Conservation (phyloP, 495 filamentous ascomycete genomes). For the Penicillium parvum region DNA sequence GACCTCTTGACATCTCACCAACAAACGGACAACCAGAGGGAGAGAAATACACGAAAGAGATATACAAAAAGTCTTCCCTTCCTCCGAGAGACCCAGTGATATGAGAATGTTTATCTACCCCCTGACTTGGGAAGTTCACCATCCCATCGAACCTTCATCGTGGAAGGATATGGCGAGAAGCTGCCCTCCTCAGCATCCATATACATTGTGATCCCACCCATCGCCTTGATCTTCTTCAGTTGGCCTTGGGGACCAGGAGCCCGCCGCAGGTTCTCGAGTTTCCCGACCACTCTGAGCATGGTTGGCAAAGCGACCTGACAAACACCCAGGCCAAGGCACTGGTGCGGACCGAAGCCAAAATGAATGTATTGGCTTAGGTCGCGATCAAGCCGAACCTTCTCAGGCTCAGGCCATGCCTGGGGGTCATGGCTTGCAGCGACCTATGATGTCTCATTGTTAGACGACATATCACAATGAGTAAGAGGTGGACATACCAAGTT, state of each 20-base stretch:
- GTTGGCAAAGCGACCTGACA: constrained; percentile 57
- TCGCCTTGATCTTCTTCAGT: constrained; percentile 58
- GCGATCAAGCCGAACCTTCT: constrained; percentile 58
- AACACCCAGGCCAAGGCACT: constrained; percentile 53
- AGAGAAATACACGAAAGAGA: too few relatives aligned
- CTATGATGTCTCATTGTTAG: constrained; percentile 17
- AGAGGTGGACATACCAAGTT: constrained; percentile 36
- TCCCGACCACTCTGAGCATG: constrained; percentile 54
- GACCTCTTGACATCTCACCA: too few relatives aligned
- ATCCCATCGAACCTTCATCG: constrained; percentile 52
- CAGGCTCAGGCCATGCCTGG: constrained; percentile 59
- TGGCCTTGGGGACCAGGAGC: constrained; percentile 62
- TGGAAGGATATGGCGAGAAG: constrained; percentile 67
- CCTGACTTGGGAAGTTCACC: constrained; percentile 38
- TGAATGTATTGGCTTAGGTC: constrained; percentile 61
- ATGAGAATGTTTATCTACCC: too few relatives aligned
- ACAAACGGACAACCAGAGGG: too few relatives aligned
- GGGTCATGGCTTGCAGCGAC: constrained; percentile 53
- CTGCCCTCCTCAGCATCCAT: constrained; percentile 66
- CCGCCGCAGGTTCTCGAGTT: constrained; percentile 53
- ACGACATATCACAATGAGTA: neutral
- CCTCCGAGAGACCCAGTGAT: too few relatives aligned
- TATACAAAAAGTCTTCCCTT: too few relatives aligned
- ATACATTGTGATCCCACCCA: constrained; percentile 58
- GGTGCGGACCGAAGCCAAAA: constrained; percentile 57